Evolutionary conservation across 2,329 filamentous ascomycete genomes (phyloP).

Genomic region (Botrytis aclada): DNA sequence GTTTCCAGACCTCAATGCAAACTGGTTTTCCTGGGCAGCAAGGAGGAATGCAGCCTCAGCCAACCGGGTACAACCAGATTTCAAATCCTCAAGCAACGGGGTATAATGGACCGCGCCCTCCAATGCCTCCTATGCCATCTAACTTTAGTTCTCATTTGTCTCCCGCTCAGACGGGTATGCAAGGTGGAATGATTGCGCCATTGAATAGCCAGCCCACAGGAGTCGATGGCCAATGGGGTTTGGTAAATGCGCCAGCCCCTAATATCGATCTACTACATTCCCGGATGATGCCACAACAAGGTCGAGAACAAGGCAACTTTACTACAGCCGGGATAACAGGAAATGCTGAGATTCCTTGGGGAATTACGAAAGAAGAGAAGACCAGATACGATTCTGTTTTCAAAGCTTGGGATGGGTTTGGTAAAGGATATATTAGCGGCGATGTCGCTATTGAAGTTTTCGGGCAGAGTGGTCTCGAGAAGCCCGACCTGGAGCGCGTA

Average conservation of each 20-base stretch:
- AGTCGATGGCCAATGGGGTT: constrained; percentile 91
- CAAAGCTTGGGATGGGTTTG: constrained; percentile 92
- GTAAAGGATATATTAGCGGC: constrained; percentile 87
- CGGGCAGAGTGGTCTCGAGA: constrained; percentile 89
- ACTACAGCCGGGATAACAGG: constrained; percentile 85
- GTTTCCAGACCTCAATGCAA: constrained; percentile 47
- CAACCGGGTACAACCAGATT: constrained; percentile 63
- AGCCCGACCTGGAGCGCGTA: constrained; percentile 82
- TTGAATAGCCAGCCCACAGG: constrained; percentile 95
- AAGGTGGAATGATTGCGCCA: constrained; percentile 47
- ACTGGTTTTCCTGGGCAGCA: constrained; percentile 56
- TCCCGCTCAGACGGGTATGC: constrained; percentile 64
- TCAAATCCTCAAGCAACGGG: constrained; percentile 71
- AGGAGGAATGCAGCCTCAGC: constrained; percentile 62
- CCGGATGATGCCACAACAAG: constrained; percentile 95
- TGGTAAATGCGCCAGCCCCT: constrained; percentile 90
- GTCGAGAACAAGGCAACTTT: constrained; percentile 77
- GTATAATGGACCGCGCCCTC: constrained; percentile 75
- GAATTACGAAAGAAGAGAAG: constrained; percentile 98
- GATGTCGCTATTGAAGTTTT: constrained; percentile 96
- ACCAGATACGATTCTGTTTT: constrained; percentile 94
- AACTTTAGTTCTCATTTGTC: constrained; percentile 60
- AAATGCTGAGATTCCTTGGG: constrained; percentile 96
- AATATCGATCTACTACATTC: constrained; percentile 91
- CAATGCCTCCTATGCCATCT: constrained; percentile 80